Base-by-base conservation (phyloP, 441 rosid species). In the Metrosideros polymorpha region DNA sequence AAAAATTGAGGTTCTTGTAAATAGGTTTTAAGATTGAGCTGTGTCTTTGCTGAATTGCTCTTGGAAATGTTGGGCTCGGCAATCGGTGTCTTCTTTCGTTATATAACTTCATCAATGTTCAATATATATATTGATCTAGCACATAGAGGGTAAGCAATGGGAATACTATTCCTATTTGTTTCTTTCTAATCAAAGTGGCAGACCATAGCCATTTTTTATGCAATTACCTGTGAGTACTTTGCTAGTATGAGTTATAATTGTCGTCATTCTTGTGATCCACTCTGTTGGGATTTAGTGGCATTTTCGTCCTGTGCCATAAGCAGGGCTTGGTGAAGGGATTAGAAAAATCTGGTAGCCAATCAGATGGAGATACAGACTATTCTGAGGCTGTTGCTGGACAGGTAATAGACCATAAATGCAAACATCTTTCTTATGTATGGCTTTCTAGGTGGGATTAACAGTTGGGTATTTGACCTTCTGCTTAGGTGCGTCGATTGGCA, bases 271-370 rank as follows among this genome's bases (percentile, higher is more conserved):
- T 30, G 71, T 12, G 14, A 29, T 50, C 47, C 7, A 18, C 57
- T 14, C 30, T 86, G 57, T 32, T 88, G 79, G n/a, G 27, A 71
- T 71, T 71, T 35, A 35, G 79, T 71, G 79, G 79, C 77, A 19
- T 66, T 42, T 66, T 71, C 79, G 19, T 83, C 66, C 83, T 86
- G 82, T 50, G 50, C 85, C 83, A 18, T 82, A 85, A 55, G 47
- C 87, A 94, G 99, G 82, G 91, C 76, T 59, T 95, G 90, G 90
- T 94, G 27, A 93, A 89, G 88, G 91, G 95, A 84, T 66, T 90
- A 57, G 96, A 92, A 89, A 93, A 91, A 86, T 85, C 97, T 12
- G 94, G 93, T 84, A 95, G 84, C 27, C 90, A 91, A 83, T 79
- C 88, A 2, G 94, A 93, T 89, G 94, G 92, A 17, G 95, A 93